phyloP scores from a whole-genome alignment of 371 early-diverging fungal species.

The Rhizoclosmatium hyalinum region DNA sequence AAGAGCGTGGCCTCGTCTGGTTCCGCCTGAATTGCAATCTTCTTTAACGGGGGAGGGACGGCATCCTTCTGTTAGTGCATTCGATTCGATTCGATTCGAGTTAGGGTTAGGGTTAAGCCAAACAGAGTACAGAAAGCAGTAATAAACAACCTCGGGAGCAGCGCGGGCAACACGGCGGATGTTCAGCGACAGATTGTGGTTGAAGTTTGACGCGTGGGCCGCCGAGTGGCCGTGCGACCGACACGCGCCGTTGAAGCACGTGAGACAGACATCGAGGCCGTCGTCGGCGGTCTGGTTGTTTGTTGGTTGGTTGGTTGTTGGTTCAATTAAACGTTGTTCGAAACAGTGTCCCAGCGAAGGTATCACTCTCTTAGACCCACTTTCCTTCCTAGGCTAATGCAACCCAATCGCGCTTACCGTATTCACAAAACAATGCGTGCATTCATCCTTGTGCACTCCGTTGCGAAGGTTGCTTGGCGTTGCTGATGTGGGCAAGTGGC shows the following conservation, averaged over 20 bases:
- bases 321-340: not conserved
- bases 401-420: slow-evolving; percentile 63
- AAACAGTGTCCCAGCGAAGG: not conserved
- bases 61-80: slow-evolving; percentile 31
- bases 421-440: slow-evolving; percentile 90
- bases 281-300: slow-evolving; percentile 62
- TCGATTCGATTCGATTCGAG: not conserved
- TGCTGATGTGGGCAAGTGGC: too few species aligned
- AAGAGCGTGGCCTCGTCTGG: slow-evolving; percentile 73
- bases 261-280: slow-evolving; percentile 91
- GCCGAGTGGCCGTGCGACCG: slow-evolving; percentile 73
- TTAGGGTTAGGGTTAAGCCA: not conserved
- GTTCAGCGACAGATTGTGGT: slow-evolving; percentile 84
- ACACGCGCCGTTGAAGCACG: slow-evolving; percentile 94
- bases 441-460: slow-evolving; percentile 91
- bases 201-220: slow-evolving; percentile 72
- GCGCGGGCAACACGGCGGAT: slow-evolving; percentile 71
- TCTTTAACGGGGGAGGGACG: slow-evolving; percentile 83
- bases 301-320: too few species aligned
- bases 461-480: slow-evolving; percentile 19
- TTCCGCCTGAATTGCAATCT: slow-evolving; percentile 81
- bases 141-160: slow-evolving; percentile 9
- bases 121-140: not conserved
- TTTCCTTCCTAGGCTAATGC: not conserved
- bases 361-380: too few species aligned